A percentile compares a stretch with the other conserved stretches of the same genome.
Conservation (phyloP, 345 rosid genomes). For the Eucalyptus pumila region DNA sequence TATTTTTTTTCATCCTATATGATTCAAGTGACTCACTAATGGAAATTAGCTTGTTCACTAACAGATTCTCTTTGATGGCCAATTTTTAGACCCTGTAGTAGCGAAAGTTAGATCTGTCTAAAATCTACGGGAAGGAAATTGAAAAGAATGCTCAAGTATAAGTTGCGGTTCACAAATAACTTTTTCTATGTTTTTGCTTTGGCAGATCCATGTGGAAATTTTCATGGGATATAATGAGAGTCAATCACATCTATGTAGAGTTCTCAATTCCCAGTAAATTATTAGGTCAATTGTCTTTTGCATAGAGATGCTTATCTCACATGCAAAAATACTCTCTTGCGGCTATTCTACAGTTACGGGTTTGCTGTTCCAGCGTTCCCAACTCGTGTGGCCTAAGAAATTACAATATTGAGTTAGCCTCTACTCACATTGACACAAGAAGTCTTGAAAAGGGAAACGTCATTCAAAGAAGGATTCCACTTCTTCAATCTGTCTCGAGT, state of each 20-base stretch:
- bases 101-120: too few species aligned
- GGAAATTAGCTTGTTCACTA: too few species aligned
- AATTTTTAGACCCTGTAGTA: too few species aligned
- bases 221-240: neutral
- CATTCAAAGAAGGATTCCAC: neutral
- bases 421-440: neutral
- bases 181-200: neutral
- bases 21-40: too few species aligned
- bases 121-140: accelerated
- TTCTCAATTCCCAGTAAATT: too few species aligned
- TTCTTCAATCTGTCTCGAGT: neutral
- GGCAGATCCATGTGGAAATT: neutral
- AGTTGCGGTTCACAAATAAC: accelerated
- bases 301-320: neutral
- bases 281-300: too few species aligned
- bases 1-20: too few species aligned
- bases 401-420: neutral
- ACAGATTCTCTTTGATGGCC: too few species aligned
- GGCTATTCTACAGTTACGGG: neutral
- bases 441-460: neutral
- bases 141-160: too few species aligned
- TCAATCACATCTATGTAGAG: neutral
- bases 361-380: neutral
- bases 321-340: neutral
- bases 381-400: neutral